phyloP scores from a whole-genome alignment of 768 basidiomycete species.

The Amanita molliuscula region DNA sequence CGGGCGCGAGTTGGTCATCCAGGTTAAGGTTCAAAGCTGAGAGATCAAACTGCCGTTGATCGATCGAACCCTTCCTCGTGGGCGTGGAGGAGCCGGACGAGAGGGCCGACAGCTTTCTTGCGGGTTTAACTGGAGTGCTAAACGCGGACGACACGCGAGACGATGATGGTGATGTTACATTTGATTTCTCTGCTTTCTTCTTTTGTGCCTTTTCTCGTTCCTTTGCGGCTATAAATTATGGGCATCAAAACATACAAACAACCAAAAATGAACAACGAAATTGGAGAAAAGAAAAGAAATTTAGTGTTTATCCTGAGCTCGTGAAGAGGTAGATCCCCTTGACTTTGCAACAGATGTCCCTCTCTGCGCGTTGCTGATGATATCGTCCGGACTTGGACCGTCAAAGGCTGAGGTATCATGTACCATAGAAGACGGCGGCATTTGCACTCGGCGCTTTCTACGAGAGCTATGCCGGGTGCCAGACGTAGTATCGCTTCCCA shows the following conservation, averaged over 20 bases:
- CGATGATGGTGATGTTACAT: slow-evolving; percentile 29
- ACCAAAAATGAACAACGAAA: slow-evolving; percentile 14
- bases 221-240: slow-evolving; percentile 56
- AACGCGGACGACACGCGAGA: slow-evolving; percentile 37
- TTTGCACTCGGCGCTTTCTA: slow-evolving; percentile 14
- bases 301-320: slow-evolving; percentile 15
- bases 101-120: slow-evolving; percentile 28
- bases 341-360: slow-evolving; percentile 52
- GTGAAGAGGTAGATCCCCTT: slow-evolving; percentile 13
- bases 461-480: slow-evolving; percentile 10
- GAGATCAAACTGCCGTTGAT: slow-evolving; percentile 62
- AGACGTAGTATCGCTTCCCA: slow-evolving; percentile 10
- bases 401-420: slow-evolving; percentile 57
- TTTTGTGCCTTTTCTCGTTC: slow-evolving; percentile 64
- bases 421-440: slow-evolving; percentile 22
- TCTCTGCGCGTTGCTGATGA: slow-evolving; percentile 70
- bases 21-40: slow-evolving; percentile 57
- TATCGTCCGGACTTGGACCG: slow-evolving; percentile 85
- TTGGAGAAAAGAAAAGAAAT: slow-evolving; percentile 11
- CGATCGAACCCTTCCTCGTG: slow-evolving; percentile 23
- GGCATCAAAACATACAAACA: slow-evolving; percentile 21
- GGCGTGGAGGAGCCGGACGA: slow-evolving; percentile 35
- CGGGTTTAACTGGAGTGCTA: slow-evolving; percentile 29
- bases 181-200: slow-evolving; percentile 40
- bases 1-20: slow-evolving; percentile 23